A percentile compares a stretch with the other conserved stretches of the same genome.
These are phyloP conservation scores for Oryza meridionalis DNA, from an alignment of 176 grass and related monocot genomes.

Conservation along the genomic window DNA sequence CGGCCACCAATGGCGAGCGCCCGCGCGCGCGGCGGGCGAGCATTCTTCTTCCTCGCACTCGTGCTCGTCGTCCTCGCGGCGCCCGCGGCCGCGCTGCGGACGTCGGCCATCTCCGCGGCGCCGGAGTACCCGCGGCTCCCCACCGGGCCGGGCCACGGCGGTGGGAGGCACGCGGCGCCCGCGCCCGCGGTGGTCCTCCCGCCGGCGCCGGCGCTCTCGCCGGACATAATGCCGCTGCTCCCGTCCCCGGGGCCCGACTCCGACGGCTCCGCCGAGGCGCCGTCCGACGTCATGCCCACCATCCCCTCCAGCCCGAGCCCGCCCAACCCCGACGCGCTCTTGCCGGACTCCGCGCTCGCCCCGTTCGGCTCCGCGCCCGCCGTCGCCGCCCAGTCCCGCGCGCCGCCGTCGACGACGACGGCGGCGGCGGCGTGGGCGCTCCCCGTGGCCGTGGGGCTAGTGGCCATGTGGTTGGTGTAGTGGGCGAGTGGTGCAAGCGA, in stretches of 20 bases:
- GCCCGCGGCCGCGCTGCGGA: conserved; percentile 17
- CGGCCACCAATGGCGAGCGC: conserved; percentile 21
- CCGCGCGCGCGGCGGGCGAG: neutral
- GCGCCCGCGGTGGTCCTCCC: conserved; percentile 30
- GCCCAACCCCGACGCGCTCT: conserved; percentile 86
- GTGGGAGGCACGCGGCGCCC: neutral
- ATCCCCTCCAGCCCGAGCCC: conserved; percentile 90
- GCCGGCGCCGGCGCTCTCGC: conserved; percentile 48
- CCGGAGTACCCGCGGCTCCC: conserved; percentile 48
- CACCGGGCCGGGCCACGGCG: neutral
- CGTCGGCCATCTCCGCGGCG: conserved; percentile 69
- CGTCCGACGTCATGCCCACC: conserved; percentile 50
- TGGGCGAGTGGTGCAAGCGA: neutral
- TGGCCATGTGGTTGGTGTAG: conserved; percentile 53
- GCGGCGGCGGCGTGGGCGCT: conserved; percentile 3
- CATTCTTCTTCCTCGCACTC: neutral
- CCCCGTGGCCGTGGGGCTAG: conserved; percentile 30
- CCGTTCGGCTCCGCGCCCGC: conserved; percentile 62
- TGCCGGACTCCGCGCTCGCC: conserved; percentile 57
- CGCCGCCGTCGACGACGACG: neutral
- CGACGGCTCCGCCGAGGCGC: conserved; percentile 19
- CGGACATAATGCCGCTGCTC: conserved; percentile 68
- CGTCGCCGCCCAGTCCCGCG: conserved; percentile 35
- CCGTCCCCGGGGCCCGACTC: conserved; percentile 48
- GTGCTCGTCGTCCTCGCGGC: conserved; percentile 10